These are phyloP conservation scores for Apiospora phragmitis DNA, from an alignment of 2,329 filamentous ascomycete genomes.

Conservation along the genomic window DNA sequence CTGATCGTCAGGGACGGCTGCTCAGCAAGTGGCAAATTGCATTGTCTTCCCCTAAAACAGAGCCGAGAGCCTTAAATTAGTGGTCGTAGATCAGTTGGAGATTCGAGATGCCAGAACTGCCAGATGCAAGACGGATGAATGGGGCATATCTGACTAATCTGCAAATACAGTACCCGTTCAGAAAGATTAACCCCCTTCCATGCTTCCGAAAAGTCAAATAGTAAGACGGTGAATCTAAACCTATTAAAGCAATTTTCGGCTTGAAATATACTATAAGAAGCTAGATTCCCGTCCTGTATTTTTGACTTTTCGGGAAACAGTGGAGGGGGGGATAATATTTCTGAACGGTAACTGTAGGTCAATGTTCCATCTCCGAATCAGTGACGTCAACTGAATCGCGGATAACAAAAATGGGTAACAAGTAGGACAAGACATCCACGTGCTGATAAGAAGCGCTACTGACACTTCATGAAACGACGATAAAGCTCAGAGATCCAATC, in stretches of 20 bases:
- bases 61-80: not conserved
- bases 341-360: too few relatives aligned
- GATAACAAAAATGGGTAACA: not conserved
- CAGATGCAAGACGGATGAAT: not conserved
- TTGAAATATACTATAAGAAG: too few relatives aligned
- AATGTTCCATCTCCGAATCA: not conserved
- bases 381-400: not conserved
- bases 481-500: constrained; percentile 9
- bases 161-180: not conserved
- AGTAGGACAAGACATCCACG: constrained; percentile 1
- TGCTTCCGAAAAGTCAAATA: too few relatives aligned
- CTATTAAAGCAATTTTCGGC: too few relatives aligned
- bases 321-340: too few relatives aligned
- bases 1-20: constrained; percentile 16
- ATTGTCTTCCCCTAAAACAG: not conserved
- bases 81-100: not conserved
- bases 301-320: too few relatives aligned
- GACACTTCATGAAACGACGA: constrained; percentile 10
- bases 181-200: too few relatives aligned
- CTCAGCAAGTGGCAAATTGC: constrained; percentile 14
- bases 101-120: not conserved
- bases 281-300: too few relatives aligned
- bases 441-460: constrained; percentile 13
- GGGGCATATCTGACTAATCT: not conserved
- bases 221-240: too few relatives aligned